Base-by-base conservation (phyloP, 768 basidiomycete genomes). In the Cyclocybe cylindracea region DNA sequence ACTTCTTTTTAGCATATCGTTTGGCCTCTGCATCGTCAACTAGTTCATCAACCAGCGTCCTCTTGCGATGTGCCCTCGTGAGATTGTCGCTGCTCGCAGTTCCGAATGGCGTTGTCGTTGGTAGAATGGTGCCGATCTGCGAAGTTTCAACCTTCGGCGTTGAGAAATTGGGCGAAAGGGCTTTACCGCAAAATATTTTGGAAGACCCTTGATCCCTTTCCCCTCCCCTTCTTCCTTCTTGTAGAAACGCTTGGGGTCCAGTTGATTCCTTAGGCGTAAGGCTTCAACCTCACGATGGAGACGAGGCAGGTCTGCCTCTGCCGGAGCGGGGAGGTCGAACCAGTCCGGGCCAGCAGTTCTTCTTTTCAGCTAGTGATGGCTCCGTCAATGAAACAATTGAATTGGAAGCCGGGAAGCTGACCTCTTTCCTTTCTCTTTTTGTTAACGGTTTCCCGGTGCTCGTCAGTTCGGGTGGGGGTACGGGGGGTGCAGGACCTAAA, bases 161-260 rank as follows among this genome's bases (percentile, higher is more conserved):
- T 34, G 53, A 34, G 32, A 36, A 41, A 39, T 9, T 44, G 35
- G 41, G 36, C 39, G 56, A 47, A 44, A 48, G n/a, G 14, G 36
- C 70, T 84, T 57, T 65, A 92, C 92, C n/a, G 91, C 90, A 68
- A 95, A 95, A 66, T 91, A 85, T 68, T 94, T 93, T 7, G 92
- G 89, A 5, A 94, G 70, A 19, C 87, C 87, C 66, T 90, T 91
- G 66, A 89, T 83, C 11, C 91, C 91, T 60, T 87, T 88, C 8
- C 88, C 84, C 69, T 94, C 90, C 4, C 89, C 88, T 52, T 88
- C 86, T 41, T 94, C 90, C 66, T 91, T 94, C 55, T 84, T 76
- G 70, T 94, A 91, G 71, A 95, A 95, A 16, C 91, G 81, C 66
- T 96, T 97, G 13, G 93, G 93, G 61, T 97, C 94, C 14, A 97